phyloP scores from a whole-genome alignment of 176 grass and related monocot genomes.

The Echinochloa phyllopogon region DNA sequence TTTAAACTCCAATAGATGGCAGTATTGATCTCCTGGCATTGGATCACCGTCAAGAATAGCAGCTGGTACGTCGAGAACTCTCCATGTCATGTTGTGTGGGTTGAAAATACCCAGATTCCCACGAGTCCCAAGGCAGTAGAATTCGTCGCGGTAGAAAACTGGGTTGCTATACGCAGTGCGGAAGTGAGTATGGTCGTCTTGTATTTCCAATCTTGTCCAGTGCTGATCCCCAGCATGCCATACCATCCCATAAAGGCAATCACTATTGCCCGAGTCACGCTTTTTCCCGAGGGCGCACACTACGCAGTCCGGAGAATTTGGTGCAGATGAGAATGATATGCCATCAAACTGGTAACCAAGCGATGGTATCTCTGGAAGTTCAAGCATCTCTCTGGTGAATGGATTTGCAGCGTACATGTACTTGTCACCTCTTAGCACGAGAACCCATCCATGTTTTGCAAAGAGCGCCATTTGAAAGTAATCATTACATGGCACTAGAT shows the following conservation, averaged over 20 bases:
- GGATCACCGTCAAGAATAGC: conserved; percentile 29
- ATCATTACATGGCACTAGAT: neutral
- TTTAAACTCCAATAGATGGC: conserved; percentile 22
- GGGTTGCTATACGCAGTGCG: conserved; percentile 8
- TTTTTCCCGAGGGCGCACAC: neutral
- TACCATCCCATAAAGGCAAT: neutral
- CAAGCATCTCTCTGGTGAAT: conserved; percentile 15
- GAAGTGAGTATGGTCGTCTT: neutral
- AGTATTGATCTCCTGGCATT: neutral
- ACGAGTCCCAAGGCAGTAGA: conserved; percentile 34
- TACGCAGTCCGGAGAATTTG: conserved; percentile 21
- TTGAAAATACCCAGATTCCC: conserved; percentile 36
- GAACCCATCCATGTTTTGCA: conserved; percentile 39
- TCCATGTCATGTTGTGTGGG: conserved; percentile 36
- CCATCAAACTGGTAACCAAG: neutral
- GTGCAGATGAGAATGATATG: conserved; percentile 21
- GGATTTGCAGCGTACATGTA: conserved; percentile 31
- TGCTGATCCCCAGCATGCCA: neutral
- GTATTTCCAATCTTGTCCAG: neutral
- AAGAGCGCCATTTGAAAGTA: conserved; percentile 24
- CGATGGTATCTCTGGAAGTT: neutral
- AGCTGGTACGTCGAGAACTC: conserved; percentile 23
- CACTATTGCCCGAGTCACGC: neutral
- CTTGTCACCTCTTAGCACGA: neutral
- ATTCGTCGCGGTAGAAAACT: conserved; percentile 34